Evolutionary conservation across 345 rosid genomes (phyloP), one percentile per base, ranked within the genome.

Genomic region (Murraya paniculata): DNA sequence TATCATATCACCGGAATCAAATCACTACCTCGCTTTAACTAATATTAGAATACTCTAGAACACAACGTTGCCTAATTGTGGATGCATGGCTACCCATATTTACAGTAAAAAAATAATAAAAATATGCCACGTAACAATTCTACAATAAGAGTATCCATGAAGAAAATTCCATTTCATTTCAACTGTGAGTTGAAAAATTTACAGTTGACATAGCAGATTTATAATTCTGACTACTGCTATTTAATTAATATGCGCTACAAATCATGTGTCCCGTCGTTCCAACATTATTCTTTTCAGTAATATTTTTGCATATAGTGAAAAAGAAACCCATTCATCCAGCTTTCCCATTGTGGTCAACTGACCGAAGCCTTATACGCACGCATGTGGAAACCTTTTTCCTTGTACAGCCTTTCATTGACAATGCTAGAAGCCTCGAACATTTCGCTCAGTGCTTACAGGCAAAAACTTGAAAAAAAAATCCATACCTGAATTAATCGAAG

Each of bases 81-180:
- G 50, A 41, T 3, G 50, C 50, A 10, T 10, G 50, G 50, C 50
- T 10, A 0, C 14, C 50, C 50, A 41, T 41, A 41, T 10, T 41
- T 41, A 41, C 50, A 11, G 50, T 41, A 10, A 41, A 41, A 41
- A 41, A 41, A 35, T 35, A 35, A 10, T 10, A 41, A 41, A 41
- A 41, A 41, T 41, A 41, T 10, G 4, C 14, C 16, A 11, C 50
- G 13, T 11, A 41, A 41, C 16, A 41, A 41, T 5, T 50, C 21
- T 18, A 50, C 19, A 4, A 50, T 4, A 50, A 4, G 57, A 53
- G 57, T 69, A 8, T 6, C 21, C 9, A 31, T 30, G 27, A 55
- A 53, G 25, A 71, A 62, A 71, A 53, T 71, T 71, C 61, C 62
- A 71, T 39, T n/a, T 24, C 58, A 25, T 53, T 53, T 41, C 41